A percentile compares a stretch with the other conserved stretches of the same genome.
These are phyloP conservation scores for Otatea glauca DNA, from an alignment of 176 grass and related monocot species.

Conservation along the genomic window DNA sequence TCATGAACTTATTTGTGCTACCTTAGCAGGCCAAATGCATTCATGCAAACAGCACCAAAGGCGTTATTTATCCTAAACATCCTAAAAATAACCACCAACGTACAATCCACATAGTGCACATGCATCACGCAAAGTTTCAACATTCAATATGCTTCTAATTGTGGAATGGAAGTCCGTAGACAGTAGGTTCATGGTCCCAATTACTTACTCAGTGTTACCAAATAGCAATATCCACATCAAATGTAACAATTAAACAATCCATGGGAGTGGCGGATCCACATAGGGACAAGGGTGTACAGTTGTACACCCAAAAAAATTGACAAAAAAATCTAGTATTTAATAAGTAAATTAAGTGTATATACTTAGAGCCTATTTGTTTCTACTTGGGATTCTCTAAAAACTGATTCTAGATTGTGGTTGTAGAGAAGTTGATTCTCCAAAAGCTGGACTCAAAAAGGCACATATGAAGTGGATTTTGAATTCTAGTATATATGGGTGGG, in stretches of 20 bases:
- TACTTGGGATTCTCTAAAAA: too few relatives aligned
- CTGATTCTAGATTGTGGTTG: too few relatives aligned
- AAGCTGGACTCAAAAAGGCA: too few relatives aligned
- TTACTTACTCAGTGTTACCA: conserved; percentile 11
- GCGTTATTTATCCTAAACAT: neutral
- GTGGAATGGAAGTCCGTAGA: conserved; percentile 8
- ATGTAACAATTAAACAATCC: neutral
- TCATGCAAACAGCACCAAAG: neutral
- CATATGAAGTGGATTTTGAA: too few relatives aligned
- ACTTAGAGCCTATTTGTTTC: too few relatives aligned
- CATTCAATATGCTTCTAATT: neutral
- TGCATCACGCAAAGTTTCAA: neutral
- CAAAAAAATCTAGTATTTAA: too few relatives aligned
- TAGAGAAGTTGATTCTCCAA: too few relatives aligned
- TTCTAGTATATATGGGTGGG: too few relatives aligned
- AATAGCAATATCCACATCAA: conserved; percentile 14
- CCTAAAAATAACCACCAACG: conserved; percentile 19
- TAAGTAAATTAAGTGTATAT: too few relatives aligned
- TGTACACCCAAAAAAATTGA: too few relatives aligned
- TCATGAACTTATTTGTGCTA: neutral
- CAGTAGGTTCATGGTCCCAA: conserved; percentile 14
- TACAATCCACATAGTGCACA: neutral
- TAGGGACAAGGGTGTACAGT: too few relatives aligned
- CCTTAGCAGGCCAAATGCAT: neutral
- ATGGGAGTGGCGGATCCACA: too few relatives aligned